These are phyloP conservation scores for Penicillium paradoxum DNA, from an alignment of 495 filamentous ascomycete species.

Conservation along the genomic window DNA sequence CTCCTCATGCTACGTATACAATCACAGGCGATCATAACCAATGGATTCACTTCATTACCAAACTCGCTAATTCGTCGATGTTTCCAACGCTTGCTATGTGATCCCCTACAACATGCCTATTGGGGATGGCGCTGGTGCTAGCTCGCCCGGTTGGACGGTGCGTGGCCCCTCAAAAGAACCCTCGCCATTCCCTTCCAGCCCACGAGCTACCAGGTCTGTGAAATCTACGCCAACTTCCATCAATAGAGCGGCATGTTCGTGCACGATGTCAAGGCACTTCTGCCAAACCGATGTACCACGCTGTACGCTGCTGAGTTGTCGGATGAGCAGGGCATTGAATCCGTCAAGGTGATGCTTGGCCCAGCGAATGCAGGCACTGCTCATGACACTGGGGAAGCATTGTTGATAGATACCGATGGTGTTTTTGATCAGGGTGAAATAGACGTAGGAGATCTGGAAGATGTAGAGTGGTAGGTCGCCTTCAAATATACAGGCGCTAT, in stretches of 20 bases:
- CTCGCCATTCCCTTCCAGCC: constrained; percentile 31
- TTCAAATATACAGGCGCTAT: constrained; percentile 86
- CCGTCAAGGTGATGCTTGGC: constrained; percentile 86
- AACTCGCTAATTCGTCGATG: not conserved
- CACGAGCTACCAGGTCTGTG: constrained; percentile 57
- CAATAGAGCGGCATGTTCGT: constrained; percentile 72
- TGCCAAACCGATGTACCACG: constrained; percentile 65
- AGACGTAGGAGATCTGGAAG: constrained; percentile 92
- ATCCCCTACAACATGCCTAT: constrained; percentile 2
- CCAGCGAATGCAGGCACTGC: constrained; percentile 93
- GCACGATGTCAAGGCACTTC: constrained; percentile 78
- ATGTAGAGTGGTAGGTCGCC: constrained; percentile 89
- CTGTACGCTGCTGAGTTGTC: constrained; percentile 79
- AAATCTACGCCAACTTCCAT: constrained; percentile 89
- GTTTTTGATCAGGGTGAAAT: constrained; percentile 90
- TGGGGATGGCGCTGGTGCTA: constrained; percentile 9
- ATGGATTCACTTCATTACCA: too few species aligned
- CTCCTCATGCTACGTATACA: too few species aligned
- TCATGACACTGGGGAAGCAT: constrained; percentile 81
- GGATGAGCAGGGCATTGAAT: constrained; percentile 75
- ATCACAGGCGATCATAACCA: too few species aligned
- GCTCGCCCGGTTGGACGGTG: constrained; percentile 22
- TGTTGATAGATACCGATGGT: constrained; percentile 82
- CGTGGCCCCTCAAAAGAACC: constrained; percentile 7
- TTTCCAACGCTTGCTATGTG: not conserved